Base-by-base conservation (phyloP, 139 green algal genomes). In the Closterium sp. region DNA sequence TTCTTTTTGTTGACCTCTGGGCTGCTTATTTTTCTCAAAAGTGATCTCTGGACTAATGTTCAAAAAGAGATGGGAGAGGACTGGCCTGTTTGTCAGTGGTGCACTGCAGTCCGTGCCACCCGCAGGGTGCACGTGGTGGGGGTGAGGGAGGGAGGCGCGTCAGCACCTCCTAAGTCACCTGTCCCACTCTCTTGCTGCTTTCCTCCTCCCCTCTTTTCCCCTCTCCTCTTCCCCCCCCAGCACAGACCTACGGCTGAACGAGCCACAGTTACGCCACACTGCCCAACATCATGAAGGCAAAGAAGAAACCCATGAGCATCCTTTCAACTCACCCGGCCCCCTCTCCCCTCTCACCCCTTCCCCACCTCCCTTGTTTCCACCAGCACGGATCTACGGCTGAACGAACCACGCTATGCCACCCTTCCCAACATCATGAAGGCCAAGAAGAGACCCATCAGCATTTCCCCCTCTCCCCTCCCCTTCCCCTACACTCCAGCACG, bases 351-450 rank as follows among this genome's bases (percentile, higher is more conserved):
- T 62, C 42, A 13, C 42, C 42, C 7, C 42, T 62, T 62, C 42
- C 42, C 42, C 42, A 13, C 42, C 5, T 62, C 42, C 42, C 42
- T 62, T 7, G n/a, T n/a, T n/a, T 10, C 10, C 50, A 19, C 7
- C 5, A 7, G 91, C 1, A 84, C 96, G 9, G 98, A 99, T 94
- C 94, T 99, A 87, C 94, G 98, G 21, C 95, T 99, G 31, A 99
- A 99, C 93, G 96, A 97, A 89, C 98, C 98, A 1, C 91, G 97
- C 42, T 99, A 99, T 89, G 96, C 97, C 31, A 98, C 97, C 21
- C 95, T 99, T 91, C 97, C 97, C 7, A 97, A 97, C 91, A 98
- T 98, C 87, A 99, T 99, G 97, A 97, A 97, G 86, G 97, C 97
- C 70, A 99, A 98, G 95, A 98, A 98, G 95, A 97, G 97, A 91